phyloP scores from a whole-genome alignment of 257 asterid genomes.

The Salvia hispanica region DNA sequence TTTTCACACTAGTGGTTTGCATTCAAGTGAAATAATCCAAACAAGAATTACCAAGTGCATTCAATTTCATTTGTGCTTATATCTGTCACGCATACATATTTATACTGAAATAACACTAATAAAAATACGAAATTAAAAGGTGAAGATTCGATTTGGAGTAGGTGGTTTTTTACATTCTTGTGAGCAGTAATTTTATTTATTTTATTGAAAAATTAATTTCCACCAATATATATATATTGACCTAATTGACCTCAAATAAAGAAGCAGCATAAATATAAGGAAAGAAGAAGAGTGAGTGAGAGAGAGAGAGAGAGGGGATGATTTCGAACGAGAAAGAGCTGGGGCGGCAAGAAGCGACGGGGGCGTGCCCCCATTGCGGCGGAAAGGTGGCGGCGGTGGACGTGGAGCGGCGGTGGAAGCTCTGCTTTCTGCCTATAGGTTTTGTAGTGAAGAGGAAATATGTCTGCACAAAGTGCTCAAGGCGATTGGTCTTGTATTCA shows the following conservation, averaged over 20 bases:
- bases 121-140: too few species aligned
- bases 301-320: slow-evolving; percentile 11
- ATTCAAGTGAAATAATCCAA: slow-evolving; percentile 20
- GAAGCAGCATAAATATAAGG: background rate
- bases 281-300: background rate
- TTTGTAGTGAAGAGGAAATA: slow-evolving; percentile 44
- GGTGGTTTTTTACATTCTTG: background rate
- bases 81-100: too few species aligned
- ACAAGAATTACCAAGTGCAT: slow-evolving; percentile 5
- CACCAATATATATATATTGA: background rate
- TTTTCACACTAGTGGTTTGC: background rate
- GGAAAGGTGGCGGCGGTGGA: slow-evolving; percentile 56
- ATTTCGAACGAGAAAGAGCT: slow-evolving; percentile 41
- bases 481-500: slow-evolving; percentile 38
- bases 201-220: too few species aligned
- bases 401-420: slow-evolving; percentile 44
- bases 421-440: slow-evolving; percentile 46
- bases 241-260: too few species aligned
- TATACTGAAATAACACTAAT: too few species aligned
- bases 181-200: background rate
- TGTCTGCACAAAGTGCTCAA: slow-evolving; percentile 44
- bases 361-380: slow-evolving; percentile 53
- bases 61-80: background rate
- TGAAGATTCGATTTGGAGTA: background rate
- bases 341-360: slow-evolving; percentile 45